phyloP scores from a whole-genome alignment of 2,329 filamentous ascomycete genomes.

The Sporothrix pallida region DNA sequence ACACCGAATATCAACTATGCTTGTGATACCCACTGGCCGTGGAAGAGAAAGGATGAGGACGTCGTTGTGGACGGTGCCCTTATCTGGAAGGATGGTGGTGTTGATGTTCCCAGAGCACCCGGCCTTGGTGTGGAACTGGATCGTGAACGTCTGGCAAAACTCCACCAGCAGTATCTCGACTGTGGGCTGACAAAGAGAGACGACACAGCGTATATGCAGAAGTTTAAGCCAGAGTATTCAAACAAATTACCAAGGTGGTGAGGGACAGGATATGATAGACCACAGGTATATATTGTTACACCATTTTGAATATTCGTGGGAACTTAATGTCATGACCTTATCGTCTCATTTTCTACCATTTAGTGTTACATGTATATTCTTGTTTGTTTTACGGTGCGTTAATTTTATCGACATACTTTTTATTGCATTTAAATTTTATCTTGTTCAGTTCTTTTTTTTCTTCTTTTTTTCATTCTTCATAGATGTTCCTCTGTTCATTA shows the following conservation, averaged over 20 bases:
- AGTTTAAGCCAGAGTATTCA: background rate
- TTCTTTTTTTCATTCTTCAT: too few relatives aligned
- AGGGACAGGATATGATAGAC: too few relatives aligned
- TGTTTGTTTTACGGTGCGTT: too few relatives aligned
- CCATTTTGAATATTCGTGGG: too few relatives aligned
- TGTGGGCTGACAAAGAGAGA: background rate
- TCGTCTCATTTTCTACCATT: too few relatives aligned
- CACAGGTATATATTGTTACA: too few relatives aligned
- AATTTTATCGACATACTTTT: too few relatives aligned
- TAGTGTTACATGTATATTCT: too few relatives aligned
- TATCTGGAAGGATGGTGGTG: conserved; percentile 45
- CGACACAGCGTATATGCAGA: background rate
- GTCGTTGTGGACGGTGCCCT: conserved; percentile 48
- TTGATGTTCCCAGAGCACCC: background rate
- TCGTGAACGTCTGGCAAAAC: background rate
- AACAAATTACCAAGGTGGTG: conserved; percentile 6
- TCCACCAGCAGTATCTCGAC: background rate
- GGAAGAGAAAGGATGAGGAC: conserved; percentile 52
- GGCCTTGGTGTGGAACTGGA: background rate
- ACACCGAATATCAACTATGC: conserved; percentile 52
- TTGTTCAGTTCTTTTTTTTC: too few relatives aligned
- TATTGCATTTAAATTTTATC: too few relatives aligned
- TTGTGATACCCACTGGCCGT: conserved; percentile 54
- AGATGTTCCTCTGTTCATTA: too few relatives aligned
- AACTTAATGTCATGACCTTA: too few relatives aligned